Evolutionary conservation across 768 basidiomycete species (phyloP).

Genomic region (Pholiota microspora): DNA sequence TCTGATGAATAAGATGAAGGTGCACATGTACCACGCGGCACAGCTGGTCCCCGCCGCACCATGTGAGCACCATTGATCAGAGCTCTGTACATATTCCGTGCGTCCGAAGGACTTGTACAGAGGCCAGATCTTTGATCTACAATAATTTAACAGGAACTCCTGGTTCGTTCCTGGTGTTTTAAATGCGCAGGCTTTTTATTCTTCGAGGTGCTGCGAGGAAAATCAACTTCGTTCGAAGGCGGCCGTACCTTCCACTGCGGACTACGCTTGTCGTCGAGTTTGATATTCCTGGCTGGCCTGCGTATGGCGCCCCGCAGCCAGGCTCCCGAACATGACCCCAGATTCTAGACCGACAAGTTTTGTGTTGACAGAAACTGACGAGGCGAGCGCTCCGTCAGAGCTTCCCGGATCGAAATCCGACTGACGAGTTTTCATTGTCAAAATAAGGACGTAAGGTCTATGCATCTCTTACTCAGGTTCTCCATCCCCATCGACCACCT

Average conservation of each 20-base stretch:
- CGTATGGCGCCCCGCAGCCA: neutral
- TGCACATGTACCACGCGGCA: constrained; percentile 17
- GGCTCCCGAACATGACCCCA: too few relatives aligned
- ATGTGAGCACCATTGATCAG: constrained; percentile 14
- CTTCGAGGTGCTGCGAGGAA: neutral
- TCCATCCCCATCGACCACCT: neutral
- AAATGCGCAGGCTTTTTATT: neutral
- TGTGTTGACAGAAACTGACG: neutral
- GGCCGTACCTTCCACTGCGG: neutral
- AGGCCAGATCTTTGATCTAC: constrained; percentile 19
- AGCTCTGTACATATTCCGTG: constrained; percentile 9
- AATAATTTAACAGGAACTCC: constrained; percentile 8
- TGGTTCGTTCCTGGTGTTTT: constrained; percentile 20
- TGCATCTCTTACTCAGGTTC: neutral
- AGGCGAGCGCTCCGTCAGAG: neutral
- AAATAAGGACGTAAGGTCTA: neutral
- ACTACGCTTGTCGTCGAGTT: neutral
- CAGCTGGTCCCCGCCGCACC: constrained; percentile 10
- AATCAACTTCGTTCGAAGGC: neutral
- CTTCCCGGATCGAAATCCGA: constrained; percentile 1
- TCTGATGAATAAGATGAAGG: constrained; percentile 3
- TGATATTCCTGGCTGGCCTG: neutral
- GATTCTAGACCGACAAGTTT: neutral
- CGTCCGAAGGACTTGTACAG: neutral
- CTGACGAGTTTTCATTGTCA: neutral